A percentile compares a stretch with the other conserved stretches of the same genome.
Evolutionary conservation across 2,329 filamentous ascomycete genomes (phyloP).

Genomic region (Fusarium sp.): DNA sequence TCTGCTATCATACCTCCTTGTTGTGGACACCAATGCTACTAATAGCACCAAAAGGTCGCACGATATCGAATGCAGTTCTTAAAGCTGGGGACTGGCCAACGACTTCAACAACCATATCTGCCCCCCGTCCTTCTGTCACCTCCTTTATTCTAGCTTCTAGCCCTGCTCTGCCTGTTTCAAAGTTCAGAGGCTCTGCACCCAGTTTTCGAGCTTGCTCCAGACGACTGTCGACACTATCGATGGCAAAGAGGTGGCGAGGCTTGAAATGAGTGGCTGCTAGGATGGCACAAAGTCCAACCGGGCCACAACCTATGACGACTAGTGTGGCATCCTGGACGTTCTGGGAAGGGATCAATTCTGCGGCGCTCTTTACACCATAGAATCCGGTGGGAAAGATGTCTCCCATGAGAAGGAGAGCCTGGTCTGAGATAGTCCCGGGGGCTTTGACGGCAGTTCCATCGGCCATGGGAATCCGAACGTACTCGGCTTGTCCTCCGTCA

Average conservation of each 20-base stretch:
- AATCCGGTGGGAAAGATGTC: slow-evolving; percentile 91
- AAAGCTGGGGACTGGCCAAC: slow-evolving; percentile 75
- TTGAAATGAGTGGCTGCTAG: slow-evolving; percentile 78
- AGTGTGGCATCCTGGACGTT: slow-evolving; percentile 66
- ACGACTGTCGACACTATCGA: slow-evolving; percentile 79
- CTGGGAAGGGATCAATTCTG: slow-evolving; percentile 63
- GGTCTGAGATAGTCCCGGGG: slow-evolving; percentile 71
- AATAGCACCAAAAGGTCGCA: slow-evolving; percentile 77
- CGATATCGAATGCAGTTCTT: slow-evolving; percentile 73
- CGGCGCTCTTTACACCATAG: slow-evolving; percentile 82
- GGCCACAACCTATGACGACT: slow-evolving; percentile 85
- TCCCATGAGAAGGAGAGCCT: slow-evolving; percentile 84
- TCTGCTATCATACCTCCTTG: slow-evolving; percentile 61
- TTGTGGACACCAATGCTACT: slow-evolving; percentile 81
- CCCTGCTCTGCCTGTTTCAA: slow-evolving; percentile 69
- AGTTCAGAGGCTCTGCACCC: slow-evolving; percentile 86
- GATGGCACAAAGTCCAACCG: slow-evolving; percentile 84
- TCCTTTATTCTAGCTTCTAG: slow-evolving; percentile 75
- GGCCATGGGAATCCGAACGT: slow-evolving; percentile 80
- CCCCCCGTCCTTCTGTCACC: slow-evolving; percentile 80
- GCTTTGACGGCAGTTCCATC: slow-evolving; percentile 83
- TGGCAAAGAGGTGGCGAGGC: slow-evolving; percentile 78
- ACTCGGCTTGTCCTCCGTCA: slow-evolving; percentile 85
- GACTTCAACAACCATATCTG: slow-evolving; percentile 84
- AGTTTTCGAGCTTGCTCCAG: slow-evolving; percentile 76